These are phyloP conservation scores for Heracleum sosnowskyi DNA, from an alignment of 129 eudicot species.

Conservation along the genomic window DNA sequence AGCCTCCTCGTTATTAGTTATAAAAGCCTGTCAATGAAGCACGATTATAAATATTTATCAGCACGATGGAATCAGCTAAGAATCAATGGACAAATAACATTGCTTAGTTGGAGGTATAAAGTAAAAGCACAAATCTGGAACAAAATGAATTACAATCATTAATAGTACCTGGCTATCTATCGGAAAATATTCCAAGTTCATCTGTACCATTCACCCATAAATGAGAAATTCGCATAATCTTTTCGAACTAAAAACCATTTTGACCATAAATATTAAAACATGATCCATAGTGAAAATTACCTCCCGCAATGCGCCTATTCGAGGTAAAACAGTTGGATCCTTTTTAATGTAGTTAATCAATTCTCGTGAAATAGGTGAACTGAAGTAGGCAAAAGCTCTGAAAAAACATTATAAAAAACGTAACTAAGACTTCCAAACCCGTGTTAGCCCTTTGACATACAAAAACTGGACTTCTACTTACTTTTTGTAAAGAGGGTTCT, in stretches of 20 bases:
- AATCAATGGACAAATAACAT: background rate
- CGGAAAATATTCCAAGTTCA: constrained; percentile 94
- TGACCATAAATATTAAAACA: background rate
- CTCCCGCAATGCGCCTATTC: constrained; percentile 92
- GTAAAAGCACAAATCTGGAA: background rate
- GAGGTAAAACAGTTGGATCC: constrained; percentile 61
- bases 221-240: background rate
- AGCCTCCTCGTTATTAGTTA: constrained; percentile 73
- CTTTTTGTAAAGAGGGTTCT: constrained; percentile 76
- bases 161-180: constrained; percentile 79
- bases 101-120: background rate
- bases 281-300: constrained; percentile 18
- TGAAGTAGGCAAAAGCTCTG: constrained; percentile 87
- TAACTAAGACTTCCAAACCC: background rate
- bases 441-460: background rate
- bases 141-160: background rate
- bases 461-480: constrained; percentile 28
- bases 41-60: background rate
- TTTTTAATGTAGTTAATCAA: constrained; percentile 61
- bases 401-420: constrained; percentile 16
- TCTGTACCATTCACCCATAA: constrained; percentile 47
- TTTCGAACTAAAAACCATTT: background rate
- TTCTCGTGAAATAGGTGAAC: constrained; percentile 73
- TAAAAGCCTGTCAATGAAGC: constrained; percentile 45
- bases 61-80: background rate